Base-by-base conservation (phyloP, 2,329 filamentous ascomycete species). In the Thelonectria olida region DNA sequence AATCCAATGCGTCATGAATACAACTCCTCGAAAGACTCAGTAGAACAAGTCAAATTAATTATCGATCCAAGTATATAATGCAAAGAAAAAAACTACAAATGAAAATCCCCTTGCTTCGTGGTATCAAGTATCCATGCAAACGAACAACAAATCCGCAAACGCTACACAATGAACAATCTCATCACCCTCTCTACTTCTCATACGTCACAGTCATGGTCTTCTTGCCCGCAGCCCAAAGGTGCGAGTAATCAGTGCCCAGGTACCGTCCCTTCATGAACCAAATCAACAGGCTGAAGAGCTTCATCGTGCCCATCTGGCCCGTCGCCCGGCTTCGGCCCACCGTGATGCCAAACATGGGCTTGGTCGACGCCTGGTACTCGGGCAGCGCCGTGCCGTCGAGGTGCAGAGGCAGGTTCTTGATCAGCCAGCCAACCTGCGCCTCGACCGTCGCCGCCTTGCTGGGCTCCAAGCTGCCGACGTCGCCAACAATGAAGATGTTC, bases 401-500 rank as follows among this genome's bases (percentile, higher is more conserved):
- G 39, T 80, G 73, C 23, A 66, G 63, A 17, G 74, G 73, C 15
- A 80, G 69, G 2, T 65, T 65, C 67, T 76, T 77, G 66, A 76
- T 65, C 22, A 79, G 62, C 54, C 80, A 74, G 19, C 61, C 54
- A 4, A 69, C 52, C 69, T 81, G 80, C 2, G 67, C 45, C 28
- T 78, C 75, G 10, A 75, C 74, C 22, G 68, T 41, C 5, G 64
- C 52, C 1, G 72, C 72, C 60, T 78, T 79, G 27, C 70, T 66
- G 2, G 49, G 58, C 66, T 83, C 78, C 17, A 82, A 73, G 65
- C 75, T 76, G 8, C 80, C 80, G 0, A 73, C 78, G 57, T 84
- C 82, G 27, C 82, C 82, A 4, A 80, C 55, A 17, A 81, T 74
- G 66, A 82, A 84, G 50, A 84, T 74, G 68, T 82, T 79, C 8